phyloP scores from a whole-genome alignment of 352 stramenopile genomes.

The Peronospora destructor region DNA sequence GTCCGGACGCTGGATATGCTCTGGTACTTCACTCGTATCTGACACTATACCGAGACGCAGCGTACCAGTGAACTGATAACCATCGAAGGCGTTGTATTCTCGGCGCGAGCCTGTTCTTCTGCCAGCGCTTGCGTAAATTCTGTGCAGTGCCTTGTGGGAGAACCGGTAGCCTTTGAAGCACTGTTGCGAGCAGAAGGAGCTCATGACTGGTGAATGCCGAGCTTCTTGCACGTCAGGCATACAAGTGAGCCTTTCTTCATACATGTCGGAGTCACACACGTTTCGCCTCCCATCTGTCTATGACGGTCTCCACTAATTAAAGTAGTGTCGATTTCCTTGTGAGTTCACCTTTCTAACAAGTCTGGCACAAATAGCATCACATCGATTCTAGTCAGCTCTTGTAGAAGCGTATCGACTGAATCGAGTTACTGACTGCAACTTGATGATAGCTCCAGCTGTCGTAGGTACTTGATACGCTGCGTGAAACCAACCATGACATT shows the following conservation, averaged over 20 bases:
- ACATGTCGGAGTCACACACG: constrained; percentile 71
- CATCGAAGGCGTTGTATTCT: constrained; percentile 36
- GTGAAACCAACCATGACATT: too few species aligned
- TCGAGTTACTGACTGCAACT: too few species aligned
- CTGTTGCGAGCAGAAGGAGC: constrained; percentile 90
- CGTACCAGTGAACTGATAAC: constrained; percentile 78
- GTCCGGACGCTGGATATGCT: constrained; percentile 80
- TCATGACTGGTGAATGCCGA: constrained; percentile 78
- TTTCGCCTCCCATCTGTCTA: constrained; percentile 2
- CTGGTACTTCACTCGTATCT: constrained; percentile 64
- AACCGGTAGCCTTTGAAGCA: constrained; percentile 96
- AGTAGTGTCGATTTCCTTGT: too few species aligned
- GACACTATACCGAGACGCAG: constrained; percentile 80
- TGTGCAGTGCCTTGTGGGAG: constrained; percentile 94
- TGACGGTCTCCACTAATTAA: too few species aligned
- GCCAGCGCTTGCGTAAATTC: constrained; percentile 66
- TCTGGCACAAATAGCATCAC: too few species aligned
- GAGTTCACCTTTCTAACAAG: too few species aligned
- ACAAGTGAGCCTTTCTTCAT: constrained; percentile 76
- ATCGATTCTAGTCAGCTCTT: too few species aligned
- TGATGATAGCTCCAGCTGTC: too few species aligned
- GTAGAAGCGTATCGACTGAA: too few species aligned
- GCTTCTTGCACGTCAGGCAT: constrained; percentile 89
- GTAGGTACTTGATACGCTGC: too few species aligned
- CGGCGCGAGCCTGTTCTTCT: constrained; percentile 25